Base-by-base conservation (phyloP, 352 stramenopile genomes). In the Lagenidium sp. region DNA sequence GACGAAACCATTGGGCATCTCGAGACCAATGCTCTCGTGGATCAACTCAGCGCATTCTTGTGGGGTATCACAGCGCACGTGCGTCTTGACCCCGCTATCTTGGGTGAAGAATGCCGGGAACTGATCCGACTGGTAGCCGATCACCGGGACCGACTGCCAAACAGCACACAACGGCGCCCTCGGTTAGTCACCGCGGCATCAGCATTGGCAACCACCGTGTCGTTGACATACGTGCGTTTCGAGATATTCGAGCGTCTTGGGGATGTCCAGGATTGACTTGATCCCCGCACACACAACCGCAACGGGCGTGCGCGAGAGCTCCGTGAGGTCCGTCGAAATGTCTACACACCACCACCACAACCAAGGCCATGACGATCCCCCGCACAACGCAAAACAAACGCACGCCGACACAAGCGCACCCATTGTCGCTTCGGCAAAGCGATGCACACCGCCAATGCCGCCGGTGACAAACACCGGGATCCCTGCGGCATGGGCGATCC, bases 21-120 rank as follows among this genome's bases (percentile, higher is more conserved):
- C 67, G 22, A 98, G 63, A 3, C 65, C 60, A 18, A 74, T 53
- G n/a, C 80, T 85, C 39, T 86, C 65, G 36, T 76, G 57, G 41
- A 97, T 96, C 19, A 94, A 57, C 34, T 57, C 57, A 7, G 95
- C 94, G 23, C 97, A 76, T 26, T 95, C 85, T 6, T 68, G 60
- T n/a, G 87, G 68, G 26, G 67, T 80, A 50, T 98, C 81, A 31
- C 95, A 70, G 18, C 79, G 69, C 5, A 89, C 44, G 28, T 97
- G 95, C 15, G 84, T 76, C 37, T 83, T 81, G 18, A 82, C 54
- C 7, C 91, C 88, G 28, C 87, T 98, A 47, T 85, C 60, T 22
- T 95, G 85, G 23, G 94, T 98, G 65, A 99, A 99, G 50, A 99
- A 99, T 2, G 95, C 92, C 5, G 96, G 95, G 57, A 99, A 99